phyloP scores from a whole-genome alignment of 2,329 filamentous ascomycete genomes.

The Dactylellina sp. region DNA sequence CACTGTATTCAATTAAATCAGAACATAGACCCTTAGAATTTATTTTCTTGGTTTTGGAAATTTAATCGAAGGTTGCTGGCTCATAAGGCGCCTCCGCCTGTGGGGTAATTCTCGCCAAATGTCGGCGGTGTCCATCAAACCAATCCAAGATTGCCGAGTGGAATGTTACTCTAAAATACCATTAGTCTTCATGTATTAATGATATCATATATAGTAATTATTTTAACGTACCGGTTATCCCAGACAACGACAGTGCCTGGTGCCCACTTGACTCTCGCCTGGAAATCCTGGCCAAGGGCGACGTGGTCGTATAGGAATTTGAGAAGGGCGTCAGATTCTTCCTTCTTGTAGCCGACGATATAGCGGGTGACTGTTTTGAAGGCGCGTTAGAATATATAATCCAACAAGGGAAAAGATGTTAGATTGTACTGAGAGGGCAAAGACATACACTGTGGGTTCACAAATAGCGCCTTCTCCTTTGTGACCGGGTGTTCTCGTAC shows the following conservation, averaged over 20 bases:
- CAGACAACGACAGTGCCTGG: constrained; percentile 84
- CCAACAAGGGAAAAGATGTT: neutral
- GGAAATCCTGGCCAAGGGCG: constrained; percentile 77
- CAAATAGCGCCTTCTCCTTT: constrained; percentile 83
- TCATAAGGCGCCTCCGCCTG: constrained; percentile 73
- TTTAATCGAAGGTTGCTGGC: neutral
- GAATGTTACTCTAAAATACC: constrained; percentile 70
- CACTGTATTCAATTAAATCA: too few relatives aligned
- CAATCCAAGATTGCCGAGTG: constrained; percentile 86
- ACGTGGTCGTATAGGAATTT: constrained; percentile 84
- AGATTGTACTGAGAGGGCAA: neutral
- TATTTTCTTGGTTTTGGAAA: too few relatives aligned
- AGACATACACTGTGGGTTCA: constrained; percentile 81
- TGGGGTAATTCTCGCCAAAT: constrained; percentile 83
- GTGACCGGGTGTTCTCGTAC: constrained; percentile 83
- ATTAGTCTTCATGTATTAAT: too few relatives aligned
- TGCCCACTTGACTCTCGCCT: constrained; percentile 80
- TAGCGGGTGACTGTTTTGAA: constrained; percentile 74
- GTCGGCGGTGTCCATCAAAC: constrained; percentile 80
- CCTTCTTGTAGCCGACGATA: constrained; percentile 85
- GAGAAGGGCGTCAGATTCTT: constrained; percentile 81
- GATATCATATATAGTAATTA: neutral
- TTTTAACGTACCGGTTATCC: constrained; percentile 67
- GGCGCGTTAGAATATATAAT: neutral
- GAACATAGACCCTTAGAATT: too few relatives aligned